Conservation (phyloP, 345 rosid genomes). For the Lagerstroemia speciosa region DNA sequence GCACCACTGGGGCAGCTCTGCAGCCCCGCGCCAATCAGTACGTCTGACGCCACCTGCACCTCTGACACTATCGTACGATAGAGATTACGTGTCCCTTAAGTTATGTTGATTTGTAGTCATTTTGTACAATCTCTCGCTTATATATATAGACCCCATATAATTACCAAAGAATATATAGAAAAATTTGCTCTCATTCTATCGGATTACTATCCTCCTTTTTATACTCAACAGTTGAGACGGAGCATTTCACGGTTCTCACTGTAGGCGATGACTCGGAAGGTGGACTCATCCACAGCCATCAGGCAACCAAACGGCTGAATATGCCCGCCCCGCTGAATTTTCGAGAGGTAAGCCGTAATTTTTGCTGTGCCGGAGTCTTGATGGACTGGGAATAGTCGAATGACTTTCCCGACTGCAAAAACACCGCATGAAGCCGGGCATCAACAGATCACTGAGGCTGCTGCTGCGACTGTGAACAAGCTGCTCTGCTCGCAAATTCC, state of each 20-base stretch:
- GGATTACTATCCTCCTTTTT: too few species aligned
- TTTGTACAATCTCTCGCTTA: too few species aligned
- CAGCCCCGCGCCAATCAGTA: too few species aligned
- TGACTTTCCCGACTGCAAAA: slow-evolving; percentile 82
- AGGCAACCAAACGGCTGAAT: slow-evolving; percentile 90
- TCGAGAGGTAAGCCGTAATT: slow-evolving; percentile 72
- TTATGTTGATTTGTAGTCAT: too few species aligned
- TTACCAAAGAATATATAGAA: too few species aligned
- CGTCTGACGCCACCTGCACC: too few species aligned
- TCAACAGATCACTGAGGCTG: slow-evolving; percentile 27
- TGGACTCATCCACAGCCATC: slow-evolving; percentile 69
- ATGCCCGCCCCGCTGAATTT: slow-evolving; percentile 85
- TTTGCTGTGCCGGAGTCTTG: slow-evolving; percentile 50
- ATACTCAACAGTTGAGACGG: too few species aligned
- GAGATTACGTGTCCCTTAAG: too few species aligned
- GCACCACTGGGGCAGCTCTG: too few species aligned
- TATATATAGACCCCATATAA: too few species aligned
- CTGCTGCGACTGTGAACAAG: background rate
- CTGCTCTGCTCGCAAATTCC: slow-evolving; percentile 1
- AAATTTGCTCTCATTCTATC: too few species aligned
- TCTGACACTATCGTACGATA: too few species aligned
- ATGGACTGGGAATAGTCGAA: slow-evolving; percentile 79
- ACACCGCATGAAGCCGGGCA: slow-evolving; percentile 88
- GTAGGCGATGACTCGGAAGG: slow-evolving; percentile 57
- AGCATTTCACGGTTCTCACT: slow-evolving; percentile 86